Conservation (phyloP, 2,329 filamentous ascomycete species). For the Ascochyta pisi region DNA sequence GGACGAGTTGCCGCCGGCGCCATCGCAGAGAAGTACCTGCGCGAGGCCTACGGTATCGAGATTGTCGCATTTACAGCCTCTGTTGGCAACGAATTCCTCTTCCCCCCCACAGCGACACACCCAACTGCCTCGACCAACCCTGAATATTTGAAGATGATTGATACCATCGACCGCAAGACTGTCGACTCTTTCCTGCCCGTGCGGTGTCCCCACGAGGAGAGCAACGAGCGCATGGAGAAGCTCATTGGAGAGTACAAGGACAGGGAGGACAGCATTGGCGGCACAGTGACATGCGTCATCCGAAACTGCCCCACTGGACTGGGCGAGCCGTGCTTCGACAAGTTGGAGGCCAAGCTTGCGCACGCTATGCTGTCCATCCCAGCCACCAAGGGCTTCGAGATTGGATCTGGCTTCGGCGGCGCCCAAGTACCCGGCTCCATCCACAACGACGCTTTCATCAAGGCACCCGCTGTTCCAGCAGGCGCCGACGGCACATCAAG, state of each 20-base stretch:
- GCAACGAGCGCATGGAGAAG: slow-evolving; percentile 75
- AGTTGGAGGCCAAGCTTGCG: slow-evolving; percentile 87
- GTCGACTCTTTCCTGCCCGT: slow-evolving; percentile 89
- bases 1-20: slow-evolving; percentile 87
- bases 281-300: slow-evolving; percentile 93
- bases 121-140: slow-evolving; percentile 77
- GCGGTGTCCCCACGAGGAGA: slow-evolving; percentile 76
- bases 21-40: slow-evolving; percentile 91
- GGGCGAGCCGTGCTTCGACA: slow-evolving; percentile 94
- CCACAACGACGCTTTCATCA: slow-evolving; percentile 89
- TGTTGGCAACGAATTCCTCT: slow-evolving; percentile 80
- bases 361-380: slow-evolving; percentile 97
- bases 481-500: slow-evolving; percentile 53
- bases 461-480: slow-evolving; percentile 58
- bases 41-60: slow-evolving; percentile 80
- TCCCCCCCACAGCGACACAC: slow-evolving; percentile 70
- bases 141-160: slow-evolving; percentile 75
- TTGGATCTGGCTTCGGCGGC: slow-evolving; percentile 90
- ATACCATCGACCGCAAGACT: slow-evolving; percentile 73
- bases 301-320: slow-evolving; percentile 83
- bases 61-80: slow-evolving; percentile 91
- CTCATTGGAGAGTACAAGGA: slow-evolving; percentile 80
- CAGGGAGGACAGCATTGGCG: slow-evolving; percentile 85
- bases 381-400: slow-evolving; percentile 93
- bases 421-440: slow-evolving; percentile 84